Conservation (phyloP, 2,329 filamentous ascomycete species). For the Verticillium klebahnii region DNA sequence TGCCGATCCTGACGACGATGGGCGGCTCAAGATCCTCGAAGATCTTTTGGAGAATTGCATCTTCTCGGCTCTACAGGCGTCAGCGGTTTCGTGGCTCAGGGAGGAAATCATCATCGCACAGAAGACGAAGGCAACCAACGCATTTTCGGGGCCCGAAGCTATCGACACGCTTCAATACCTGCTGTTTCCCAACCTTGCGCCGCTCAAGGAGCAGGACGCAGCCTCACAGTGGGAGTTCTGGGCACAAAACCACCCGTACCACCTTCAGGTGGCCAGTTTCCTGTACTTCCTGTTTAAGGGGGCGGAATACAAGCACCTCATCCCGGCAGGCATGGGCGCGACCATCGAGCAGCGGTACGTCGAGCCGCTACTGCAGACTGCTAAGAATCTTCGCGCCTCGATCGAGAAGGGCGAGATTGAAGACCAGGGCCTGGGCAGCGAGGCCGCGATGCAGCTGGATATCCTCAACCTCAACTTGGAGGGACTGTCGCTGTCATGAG, state of each 20-base stretch:
- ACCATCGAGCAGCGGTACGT: conserved; percentile 56
- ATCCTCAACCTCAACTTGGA: conserved; percentile 38
- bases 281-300: conserved; percentile 50
- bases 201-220: conserved; percentile 35
- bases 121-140: conserved; percentile 20
- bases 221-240: conserved; percentile 45
- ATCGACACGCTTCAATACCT: conserved; percentile 57
- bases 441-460: conserved; percentile 32
- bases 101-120: conserved; percentile 53
- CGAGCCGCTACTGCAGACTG: conserved; percentile 44
- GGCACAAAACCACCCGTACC: conserved; percentile 43
- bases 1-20: conserved; percentile 53
- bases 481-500: conserved; percentile 33
- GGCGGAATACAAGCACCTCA: conserved; percentile 37
- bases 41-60: conserved; percentile 63
- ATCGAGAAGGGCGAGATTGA: conserved; percentile 26
- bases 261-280: conserved; percentile 59
- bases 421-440: conserved; percentile 16
- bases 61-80: conserved; percentile 57
- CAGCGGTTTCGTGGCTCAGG: conserved; percentile 58
- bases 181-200: conserved; percentile 53
- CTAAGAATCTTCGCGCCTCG: conserved; percentile 28
- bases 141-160: conserved; percentile 49
- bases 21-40: conserved; percentile 56
- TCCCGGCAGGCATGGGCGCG: conserved; percentile 51